Evolutionary conservation across 2,329 filamentous ascomycete species (phyloP).

Genomic region (Emmonsia crescens): DNA sequence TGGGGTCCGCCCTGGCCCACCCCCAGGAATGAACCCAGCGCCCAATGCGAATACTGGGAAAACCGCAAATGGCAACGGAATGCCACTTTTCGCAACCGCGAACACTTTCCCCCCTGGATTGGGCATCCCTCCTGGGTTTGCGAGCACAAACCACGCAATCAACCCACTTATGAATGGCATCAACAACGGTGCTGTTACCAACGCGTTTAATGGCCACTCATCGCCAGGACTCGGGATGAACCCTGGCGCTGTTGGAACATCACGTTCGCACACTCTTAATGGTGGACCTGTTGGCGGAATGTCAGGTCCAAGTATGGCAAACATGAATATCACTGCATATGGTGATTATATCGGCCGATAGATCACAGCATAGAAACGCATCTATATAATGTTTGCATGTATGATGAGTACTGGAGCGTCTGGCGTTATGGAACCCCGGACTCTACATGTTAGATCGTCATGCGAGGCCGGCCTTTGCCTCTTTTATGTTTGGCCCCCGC

Average conservation of each 20-base stretch:
- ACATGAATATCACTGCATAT: slow-evolving; percentile 20
- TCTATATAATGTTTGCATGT: slow-evolving; percentile 32
- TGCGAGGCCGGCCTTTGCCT: slow-evolving; percentile 24
- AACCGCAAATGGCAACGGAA: slow-evolving; percentile 39
- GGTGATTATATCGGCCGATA: slow-evolving; percentile 40
- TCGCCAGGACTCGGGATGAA: slow-evolving; percentile 29
- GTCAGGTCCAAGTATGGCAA: slow-evolving; percentile 4
- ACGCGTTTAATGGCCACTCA: slow-evolving; percentile 26
- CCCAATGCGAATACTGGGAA: slow-evolving; percentile 30
- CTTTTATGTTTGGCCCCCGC: slow-evolving; percentile 19
- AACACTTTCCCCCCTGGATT: slow-evolving; percentile 76
- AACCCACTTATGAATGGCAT: slow-evolving; percentile 18
- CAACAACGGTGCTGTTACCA: slow-evolving; percentile 22
- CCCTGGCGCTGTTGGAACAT: slow-evolving; percentile 2
- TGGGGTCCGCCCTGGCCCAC: slow-evolving; percentile 73
- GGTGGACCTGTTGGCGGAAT: slow-evolving; percentile 1
- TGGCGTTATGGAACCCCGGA: slow-evolving; percentile 29
- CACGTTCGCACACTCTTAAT: not conserved
- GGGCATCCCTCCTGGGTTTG: slow-evolving; percentile 60
- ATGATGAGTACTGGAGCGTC: slow-evolving; percentile 31
- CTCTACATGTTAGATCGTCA: slow-evolving; percentile 33
- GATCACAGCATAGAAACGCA: slow-evolving; percentile 11
- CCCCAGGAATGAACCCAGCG: slow-evolving; percentile 41
- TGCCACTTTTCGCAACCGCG: slow-evolving; percentile 54
- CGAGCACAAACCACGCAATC: slow-evolving; percentile 18